Percentiles rank a stretch among this genome's conserved stretches.
These are phyloP conservation scores for Aureobasidium sp. DNA, from an alignment of 2,329 filamentous ascomycete genomes.

Conservation along the genomic window DNA sequence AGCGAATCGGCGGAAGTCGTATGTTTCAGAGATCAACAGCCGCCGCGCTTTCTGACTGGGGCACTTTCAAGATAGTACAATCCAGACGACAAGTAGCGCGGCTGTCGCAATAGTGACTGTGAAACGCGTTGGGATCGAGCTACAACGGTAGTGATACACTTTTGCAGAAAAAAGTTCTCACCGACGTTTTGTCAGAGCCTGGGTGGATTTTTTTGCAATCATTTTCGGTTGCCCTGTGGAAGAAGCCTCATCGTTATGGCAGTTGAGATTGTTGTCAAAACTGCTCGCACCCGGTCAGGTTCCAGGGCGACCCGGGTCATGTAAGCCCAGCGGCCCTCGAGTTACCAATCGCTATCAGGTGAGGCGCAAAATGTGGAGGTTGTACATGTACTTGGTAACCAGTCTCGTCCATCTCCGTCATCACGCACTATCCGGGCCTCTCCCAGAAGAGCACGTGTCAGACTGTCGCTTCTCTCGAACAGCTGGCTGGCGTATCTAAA, in stretches of 20 bases:
- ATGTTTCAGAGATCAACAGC: conserved; percentile 15
- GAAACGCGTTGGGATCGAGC: not conserved
- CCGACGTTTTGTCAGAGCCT: conserved; percentile 8
- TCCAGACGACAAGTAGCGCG: not conserved
- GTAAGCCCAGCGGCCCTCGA: not conserved
- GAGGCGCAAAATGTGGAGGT: not conserved
- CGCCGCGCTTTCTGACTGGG: conserved; percentile 3
- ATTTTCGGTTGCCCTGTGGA: conserved; percentile 5
- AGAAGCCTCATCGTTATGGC: conserved; percentile 4
- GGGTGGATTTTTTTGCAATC: not conserved
- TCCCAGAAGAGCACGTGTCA: conserved; percentile 1
- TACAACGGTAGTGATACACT: not conserved
- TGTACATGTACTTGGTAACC: not conserved
- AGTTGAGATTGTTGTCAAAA: conserved; percentile 9
- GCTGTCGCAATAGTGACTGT: conserved; percentile 5
- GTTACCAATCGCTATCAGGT: conserved; percentile 11
- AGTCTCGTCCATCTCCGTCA: not conserved
- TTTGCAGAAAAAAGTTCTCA: conserved; percentile 2
- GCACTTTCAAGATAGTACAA: not conserved
- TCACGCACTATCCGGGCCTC: not conserved
- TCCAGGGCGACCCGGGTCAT: not conserved
- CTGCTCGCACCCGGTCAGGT: not conserved
- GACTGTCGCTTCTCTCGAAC: not conserved
- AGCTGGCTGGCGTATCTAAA: not conserved
- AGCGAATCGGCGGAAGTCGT: conserved; percentile 12